Percentiles rank a stretch among this genome's conserved stretches.
Conservation (phyloP, 352 stramenopile genomes). For the Elongisporangium anandrum region DNA sequence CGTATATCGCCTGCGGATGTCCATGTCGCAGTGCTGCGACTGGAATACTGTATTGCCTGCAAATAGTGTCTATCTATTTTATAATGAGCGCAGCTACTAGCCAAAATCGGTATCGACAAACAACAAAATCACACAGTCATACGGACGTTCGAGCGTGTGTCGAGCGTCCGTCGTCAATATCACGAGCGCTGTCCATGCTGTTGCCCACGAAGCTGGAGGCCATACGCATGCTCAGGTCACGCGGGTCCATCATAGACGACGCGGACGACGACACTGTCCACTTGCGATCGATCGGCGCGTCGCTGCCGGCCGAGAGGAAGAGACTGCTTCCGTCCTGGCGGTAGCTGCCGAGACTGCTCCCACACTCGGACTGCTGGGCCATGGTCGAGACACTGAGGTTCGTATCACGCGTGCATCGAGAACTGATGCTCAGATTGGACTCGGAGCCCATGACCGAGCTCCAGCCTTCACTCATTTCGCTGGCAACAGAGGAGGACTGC, state of each 20-base stretch:
- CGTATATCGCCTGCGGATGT: neutral
- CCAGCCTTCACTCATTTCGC: slow-evolving; percentile 56
- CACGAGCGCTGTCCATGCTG: neutral
- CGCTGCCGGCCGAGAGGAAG: neutral
- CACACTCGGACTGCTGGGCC: slow-evolving; percentile 34
- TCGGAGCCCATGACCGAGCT: slow-evolving; percentile 76
- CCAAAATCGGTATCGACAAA: neutral
- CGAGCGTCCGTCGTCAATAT: neutral
- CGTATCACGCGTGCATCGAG: slow-evolving; percentile 68
- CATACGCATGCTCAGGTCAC: neutral
- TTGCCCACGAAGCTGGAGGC: neutral
- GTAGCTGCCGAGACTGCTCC: slow-evolving; percentile 10
- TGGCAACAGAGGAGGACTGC: slow-evolving; percentile 41
- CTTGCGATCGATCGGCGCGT: neutral
- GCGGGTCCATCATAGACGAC: neutral
- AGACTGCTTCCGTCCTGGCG: neutral
- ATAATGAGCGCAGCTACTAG: neutral
- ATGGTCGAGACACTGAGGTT: slow-evolving; percentile 53
- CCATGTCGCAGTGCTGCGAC: neutral
- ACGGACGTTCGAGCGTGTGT: neutral
- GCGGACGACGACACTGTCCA: neutral
- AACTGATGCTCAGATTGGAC: slow-evolving; percentile 26
- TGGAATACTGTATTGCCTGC: neutral
- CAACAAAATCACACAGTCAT: neutral
- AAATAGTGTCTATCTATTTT: neutral